Conservation (phyloP, 2,329 filamentous ascomycete species). For the Tetracladium maxilliforme region DNA sequence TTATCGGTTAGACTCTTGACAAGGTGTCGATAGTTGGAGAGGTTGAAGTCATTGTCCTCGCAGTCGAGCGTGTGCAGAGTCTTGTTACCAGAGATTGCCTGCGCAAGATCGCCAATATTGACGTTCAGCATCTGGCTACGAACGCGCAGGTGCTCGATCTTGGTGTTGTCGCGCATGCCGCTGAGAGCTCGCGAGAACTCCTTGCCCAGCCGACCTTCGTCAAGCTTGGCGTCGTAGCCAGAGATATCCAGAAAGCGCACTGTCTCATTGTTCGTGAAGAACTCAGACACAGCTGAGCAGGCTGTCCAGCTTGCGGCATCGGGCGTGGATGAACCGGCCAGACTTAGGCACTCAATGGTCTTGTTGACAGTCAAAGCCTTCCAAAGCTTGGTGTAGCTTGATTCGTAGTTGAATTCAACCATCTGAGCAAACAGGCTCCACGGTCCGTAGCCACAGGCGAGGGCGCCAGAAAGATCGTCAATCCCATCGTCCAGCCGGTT, state of each 20-base stretch:
- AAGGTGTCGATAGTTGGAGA: slow-evolving; percentile 32
- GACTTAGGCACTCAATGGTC: no score
- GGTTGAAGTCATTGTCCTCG: slow-evolving; percentile 37
- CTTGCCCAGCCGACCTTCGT: slow-evolving; percentile 38
- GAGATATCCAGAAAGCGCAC: slow-evolving; percentile 40
- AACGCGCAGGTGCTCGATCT: slow-evolving; percentile 33
- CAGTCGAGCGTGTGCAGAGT: slow-evolving; percentile 37
- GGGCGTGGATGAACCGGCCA: slow-evolving; percentile 35
- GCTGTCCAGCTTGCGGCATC: slow-evolving; percentile 28
- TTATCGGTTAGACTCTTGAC: slow-evolving; percentile 27
- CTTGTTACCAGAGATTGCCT: slow-evolving; percentile 30
- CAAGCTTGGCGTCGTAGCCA: slow-evolving; percentile 39
- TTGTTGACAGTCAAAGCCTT: no score
- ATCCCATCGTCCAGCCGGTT: no score
- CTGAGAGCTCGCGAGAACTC: slow-evolving; percentile 34
- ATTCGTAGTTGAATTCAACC: no score
- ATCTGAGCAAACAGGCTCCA: no score
- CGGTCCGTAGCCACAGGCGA: no score
- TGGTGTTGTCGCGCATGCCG: slow-evolving; percentile 27
- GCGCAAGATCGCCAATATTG: slow-evolving; percentile 36
- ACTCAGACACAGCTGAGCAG: slow-evolving; percentile 29
- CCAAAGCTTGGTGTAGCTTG: no score
- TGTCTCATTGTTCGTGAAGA: slow-evolving; percentile 34
- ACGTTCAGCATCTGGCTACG: slow-evolving; percentile 39
- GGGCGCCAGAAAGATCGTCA: no score